phyloP scores from a whole-genome alignment of 768 basidiomycete species.

The Naganishia vaughanmartiniae region DNA sequence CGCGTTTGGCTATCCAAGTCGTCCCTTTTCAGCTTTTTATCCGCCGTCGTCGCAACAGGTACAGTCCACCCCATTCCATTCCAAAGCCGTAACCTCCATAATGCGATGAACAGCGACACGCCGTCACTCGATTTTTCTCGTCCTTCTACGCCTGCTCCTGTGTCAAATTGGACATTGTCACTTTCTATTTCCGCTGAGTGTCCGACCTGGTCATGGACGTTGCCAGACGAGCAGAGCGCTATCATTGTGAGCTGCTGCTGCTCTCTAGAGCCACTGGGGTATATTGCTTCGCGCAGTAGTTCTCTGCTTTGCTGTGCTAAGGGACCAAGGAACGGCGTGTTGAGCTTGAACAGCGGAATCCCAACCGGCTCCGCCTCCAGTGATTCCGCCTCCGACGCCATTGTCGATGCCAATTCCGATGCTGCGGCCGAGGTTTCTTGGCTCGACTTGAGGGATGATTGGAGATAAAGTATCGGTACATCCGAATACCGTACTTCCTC shows the following conservation, averaged over 20 bases:
- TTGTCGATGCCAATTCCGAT: too few relatives aligned
- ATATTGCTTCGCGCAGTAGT: too few relatives aligned
- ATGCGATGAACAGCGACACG: neutral
- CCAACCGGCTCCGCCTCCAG: too few relatives aligned
- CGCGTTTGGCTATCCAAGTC: neutral
- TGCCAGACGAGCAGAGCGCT: too few relatives aligned
- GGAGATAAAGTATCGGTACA: conserved; percentile 6
- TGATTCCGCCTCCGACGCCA: too few relatives aligned
- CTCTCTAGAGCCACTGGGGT: too few relatives aligned
- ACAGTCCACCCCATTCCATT: conserved; percentile 8
- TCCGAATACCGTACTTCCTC: neutral
- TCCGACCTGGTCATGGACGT: too few relatives aligned
- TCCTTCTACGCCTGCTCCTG: neutral
- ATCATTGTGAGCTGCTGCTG: too few relatives aligned
- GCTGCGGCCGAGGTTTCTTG: neutral
- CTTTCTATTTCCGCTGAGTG: too few relatives aligned
- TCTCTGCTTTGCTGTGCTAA: too few relatives aligned
- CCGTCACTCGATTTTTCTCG: neutral
- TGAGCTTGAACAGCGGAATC: neutral
- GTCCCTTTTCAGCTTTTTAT: neutral
- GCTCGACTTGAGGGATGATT: neutral
- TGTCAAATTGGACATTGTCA: too few relatives aligned
- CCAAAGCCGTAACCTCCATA: conserved; percentile 15
- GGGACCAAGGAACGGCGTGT: neutral
- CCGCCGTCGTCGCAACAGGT: neutral